A percentile compares a stretch with the other conserved stretches of the same genome.
Evolutionary conservation across 129 eudicot species (phyloP).

Genomic region (Tanacetum coccineum): DNA sequence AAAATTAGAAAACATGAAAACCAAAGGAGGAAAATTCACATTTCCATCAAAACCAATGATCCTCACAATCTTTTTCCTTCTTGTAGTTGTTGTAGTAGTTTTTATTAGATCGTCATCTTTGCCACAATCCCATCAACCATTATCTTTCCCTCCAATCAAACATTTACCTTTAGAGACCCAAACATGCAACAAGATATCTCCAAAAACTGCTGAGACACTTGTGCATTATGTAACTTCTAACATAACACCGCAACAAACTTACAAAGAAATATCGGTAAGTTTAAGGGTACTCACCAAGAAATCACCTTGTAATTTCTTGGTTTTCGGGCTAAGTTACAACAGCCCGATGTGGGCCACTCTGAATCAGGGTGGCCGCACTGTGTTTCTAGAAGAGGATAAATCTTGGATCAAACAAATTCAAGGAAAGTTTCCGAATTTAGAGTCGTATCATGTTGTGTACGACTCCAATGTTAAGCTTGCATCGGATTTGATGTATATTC

Average conservation of each 20-base stretch:
- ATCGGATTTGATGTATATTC: constrained; percentile 41
- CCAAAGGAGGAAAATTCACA: constrained; percentile 21
- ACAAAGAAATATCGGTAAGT: constrained; percentile 59
- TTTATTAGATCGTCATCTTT: constrained; percentile 24
- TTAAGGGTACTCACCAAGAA: constrained; percentile 42
- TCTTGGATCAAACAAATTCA: constrained; percentile 53
- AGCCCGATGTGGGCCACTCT: constrained; percentile 80
- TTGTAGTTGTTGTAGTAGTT: constrained; percentile 27
- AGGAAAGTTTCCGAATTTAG: constrained; percentile 37
- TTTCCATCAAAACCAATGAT: constrained; percentile 30
- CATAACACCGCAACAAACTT: constrained; percentile 73
- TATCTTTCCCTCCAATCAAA: constrained; percentile 26
- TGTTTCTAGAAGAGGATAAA: constrained; percentile 71
- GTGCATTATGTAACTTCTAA: constrained; percentile 75
- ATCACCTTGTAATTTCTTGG: constrained; percentile 85
- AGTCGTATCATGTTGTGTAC: constrained; percentile 52
- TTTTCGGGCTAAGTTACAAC: constrained; percentile 71
- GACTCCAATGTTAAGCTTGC: constrained; percentile 55
- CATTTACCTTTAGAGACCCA: constrained; percentile 7
- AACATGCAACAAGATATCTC: constrained; percentile 53
- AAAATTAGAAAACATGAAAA: constrained; percentile 19
- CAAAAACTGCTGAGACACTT: constrained; percentile 46
- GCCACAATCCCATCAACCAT: background rate
- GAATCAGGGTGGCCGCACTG: constrained; percentile 82
- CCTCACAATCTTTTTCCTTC: constrained; percentile 13